Conservation (phyloP, 2,329 filamentous ascomycete species). For the Cryoendolithus antarcticus region DNA sequence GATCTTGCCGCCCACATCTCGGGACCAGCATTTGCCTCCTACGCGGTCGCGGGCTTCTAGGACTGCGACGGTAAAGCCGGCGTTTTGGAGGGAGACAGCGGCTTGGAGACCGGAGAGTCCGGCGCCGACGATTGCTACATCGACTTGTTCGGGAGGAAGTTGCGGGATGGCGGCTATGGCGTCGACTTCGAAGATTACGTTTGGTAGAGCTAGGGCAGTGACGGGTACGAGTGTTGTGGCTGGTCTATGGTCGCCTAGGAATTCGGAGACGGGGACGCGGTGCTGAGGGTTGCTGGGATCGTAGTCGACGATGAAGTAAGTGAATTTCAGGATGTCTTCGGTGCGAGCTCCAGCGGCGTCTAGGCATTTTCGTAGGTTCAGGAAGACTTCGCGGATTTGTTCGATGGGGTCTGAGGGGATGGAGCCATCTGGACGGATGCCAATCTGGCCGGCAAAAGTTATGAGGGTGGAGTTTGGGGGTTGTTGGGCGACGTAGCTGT, state of each 20-base stretch:
- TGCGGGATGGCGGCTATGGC: conserved; percentile 13
- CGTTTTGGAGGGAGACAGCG: conserved; percentile 11
- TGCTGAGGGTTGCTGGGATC: conserved; percentile 13
- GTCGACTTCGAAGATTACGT: conserved; percentile 17
- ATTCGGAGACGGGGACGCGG: conserved; percentile 10
- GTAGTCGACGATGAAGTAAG: conserved; percentile 16
- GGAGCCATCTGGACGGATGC: conserved; percentile 7
- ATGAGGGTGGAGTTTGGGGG: too few relatives aligned
- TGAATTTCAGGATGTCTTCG: conserved; percentile 15
- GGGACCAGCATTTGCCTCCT: conserved; percentile 32
- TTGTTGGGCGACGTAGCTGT: too few relatives aligned
- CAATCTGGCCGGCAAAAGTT: too few relatives aligned
- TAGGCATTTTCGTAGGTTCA: conserved; percentile 13
- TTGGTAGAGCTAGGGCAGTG: conserved; percentile 13
- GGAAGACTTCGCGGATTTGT: conserved; percentile 14
- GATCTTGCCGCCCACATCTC: conserved; percentile 19
- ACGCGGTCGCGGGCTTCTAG: conserved; percentile 19
- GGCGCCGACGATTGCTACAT: conserved; percentile 15
- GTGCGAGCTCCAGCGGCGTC: conserved; percentile 14
- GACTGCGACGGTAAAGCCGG: conserved; percentile 11
- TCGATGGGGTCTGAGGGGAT: conserved; percentile 12
- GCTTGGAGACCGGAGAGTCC: conserved; percentile 18
- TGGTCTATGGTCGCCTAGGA: conserved; percentile 16
- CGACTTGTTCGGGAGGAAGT: conserved; percentile 5
- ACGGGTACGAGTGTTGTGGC: conserved; percentile 15